Evolutionary conservation across 805 yeast genomes (phyloP).

Genomic region (Kodamaea kakaduensis): DNA sequence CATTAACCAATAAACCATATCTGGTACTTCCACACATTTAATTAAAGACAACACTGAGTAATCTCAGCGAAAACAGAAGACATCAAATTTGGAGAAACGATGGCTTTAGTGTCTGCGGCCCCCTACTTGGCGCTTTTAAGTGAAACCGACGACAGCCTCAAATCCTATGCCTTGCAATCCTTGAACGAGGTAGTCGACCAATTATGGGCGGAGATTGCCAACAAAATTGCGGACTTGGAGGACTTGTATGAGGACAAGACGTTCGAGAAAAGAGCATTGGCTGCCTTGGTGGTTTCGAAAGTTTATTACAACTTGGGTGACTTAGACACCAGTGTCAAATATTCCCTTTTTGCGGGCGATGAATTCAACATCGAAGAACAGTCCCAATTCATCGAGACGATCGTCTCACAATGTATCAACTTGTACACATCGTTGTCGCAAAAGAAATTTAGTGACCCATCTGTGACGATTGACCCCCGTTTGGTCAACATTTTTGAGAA

Average conservation of each 20-base stretch:
- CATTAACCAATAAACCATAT: background rate
- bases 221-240: slow-evolving; percentile 81
- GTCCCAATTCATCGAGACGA: slow-evolving; percentile 88
- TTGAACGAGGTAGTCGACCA: slow-evolving; percentile 82
- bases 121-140: slow-evolving; percentile 85
- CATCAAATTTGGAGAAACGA: too few relatives aligned
- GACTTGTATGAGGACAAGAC: slow-evolving; percentile 81
- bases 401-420: slow-evolving; percentile 89
- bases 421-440: slow-evolving; percentile 69
- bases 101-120: slow-evolving; percentile 80
- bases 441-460: slow-evolving; percentile 25
- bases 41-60: background rate
- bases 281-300: slow-evolving; percentile 90
- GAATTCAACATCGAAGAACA: slow-evolving; percentile 70
- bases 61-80: too few relatives aligned
- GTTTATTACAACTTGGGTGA: slow-evolving; percentile 90
- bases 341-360: slow-evolving; percentile 79
- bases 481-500: slow-evolving; percentile 71
- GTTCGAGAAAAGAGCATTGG: slow-evolving; percentile 74
- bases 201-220: slow-evolving; percentile 96
- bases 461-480: slow-evolving; percentile 50
- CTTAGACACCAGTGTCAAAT: slow-evolving; percentile 84
- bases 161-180: slow-evolving; percentile 79
- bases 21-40: too few relatives aligned
- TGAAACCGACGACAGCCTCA: slow-evolving; percentile 74